Evolutionary conservation across 2,329 filamentous ascomycete species (phyloP), one percentile per base, ranked within the genome.

Genomic region (Cordyceps javanica): DNA sequence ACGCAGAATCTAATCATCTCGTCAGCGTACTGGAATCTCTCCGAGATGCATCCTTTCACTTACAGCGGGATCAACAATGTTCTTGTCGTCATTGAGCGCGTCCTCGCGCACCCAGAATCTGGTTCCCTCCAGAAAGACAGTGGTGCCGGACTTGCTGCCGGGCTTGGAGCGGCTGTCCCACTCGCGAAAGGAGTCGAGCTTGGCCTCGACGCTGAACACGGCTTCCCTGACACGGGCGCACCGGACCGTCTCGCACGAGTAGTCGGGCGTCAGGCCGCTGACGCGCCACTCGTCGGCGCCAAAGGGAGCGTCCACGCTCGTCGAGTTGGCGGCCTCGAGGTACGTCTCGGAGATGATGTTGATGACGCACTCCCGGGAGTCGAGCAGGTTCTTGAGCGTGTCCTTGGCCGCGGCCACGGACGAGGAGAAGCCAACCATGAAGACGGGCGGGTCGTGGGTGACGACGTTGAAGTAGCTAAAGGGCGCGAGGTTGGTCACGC

Each of bases 91-190:
- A 65, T 96, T 90, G 60, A 96, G 76, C 2, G 91, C 91, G 73
- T 97, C 93, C 69, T 95, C 90, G 55, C 92, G 76, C 2, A 86
- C 91, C 91, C 92, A 97, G 68, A 97, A 96, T 28, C 87, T 80
- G 34, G 89, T 86, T 0, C 91, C 93, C 74, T 97, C 91, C 13
- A 97, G 77, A 34, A 96, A 81, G 2, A 82, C 88, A 61, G 96
- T 67, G 4, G 88, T 86, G 1, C 87, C 85, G 1, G 87, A 87
- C 76, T 86, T 91, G 74, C 86, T 87, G 2, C 89, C 91, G 0
- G 88, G 87, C 2, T 75, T 84, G 0, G 78, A 78, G 54, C 80
- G 79, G 70, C 86, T 90, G 70, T 93, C 87, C 73, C 90, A 96
- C 73, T 96, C 91, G 66, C 75, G 86, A 73, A 72, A 77, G 77